A percentile compares a stretch with the other conserved stretches of the same genome.
Evolutionary conservation across 345 rosid genomes (phyloP).

Genomic region (Lepidium africanum): DNA sequence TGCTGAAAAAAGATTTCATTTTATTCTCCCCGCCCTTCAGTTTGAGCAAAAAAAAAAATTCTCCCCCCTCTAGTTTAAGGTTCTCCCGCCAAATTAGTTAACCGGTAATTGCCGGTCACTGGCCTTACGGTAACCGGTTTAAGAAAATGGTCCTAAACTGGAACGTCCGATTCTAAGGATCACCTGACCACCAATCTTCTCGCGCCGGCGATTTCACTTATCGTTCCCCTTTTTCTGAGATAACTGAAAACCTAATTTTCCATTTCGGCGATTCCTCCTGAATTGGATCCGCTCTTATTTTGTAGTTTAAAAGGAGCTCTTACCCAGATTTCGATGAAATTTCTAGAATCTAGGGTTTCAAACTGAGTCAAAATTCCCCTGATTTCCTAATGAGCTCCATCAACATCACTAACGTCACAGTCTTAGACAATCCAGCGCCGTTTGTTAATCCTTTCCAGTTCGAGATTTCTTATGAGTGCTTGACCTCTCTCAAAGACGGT

Average conservation of each 20-base stretch:
- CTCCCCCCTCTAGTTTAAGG: too few relatives aligned
- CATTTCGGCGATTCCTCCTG: too few relatives aligned
- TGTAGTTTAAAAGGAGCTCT: not conserved
- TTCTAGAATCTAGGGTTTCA: conserved; percentile 19
- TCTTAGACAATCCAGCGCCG: conserved; percentile 78
- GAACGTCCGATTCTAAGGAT: not conserved
- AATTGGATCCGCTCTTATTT: not conserved
- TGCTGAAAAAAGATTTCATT: too few relatives aligned
- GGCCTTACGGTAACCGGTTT: not conserved
- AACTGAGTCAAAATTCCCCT: not conserved
- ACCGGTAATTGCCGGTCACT: conserved; percentile 17
- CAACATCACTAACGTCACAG: conserved; percentile 80
- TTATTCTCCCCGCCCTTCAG: too few relatives aligned
- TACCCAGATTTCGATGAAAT: not conserved
- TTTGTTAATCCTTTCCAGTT: conserved; percentile 78
- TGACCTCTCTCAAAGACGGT: conserved; percentile 90
- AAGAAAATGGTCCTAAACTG: not conserved
- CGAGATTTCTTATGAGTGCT: conserved; percentile 90
- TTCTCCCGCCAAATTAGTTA: conserved; percentile 25
- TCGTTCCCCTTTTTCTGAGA: not conserved
- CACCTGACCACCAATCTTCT: not conserved
- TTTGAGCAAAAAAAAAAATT: too few relatives aligned
- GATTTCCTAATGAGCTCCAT: conserved; percentile 61
- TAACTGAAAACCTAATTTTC: not conserved
- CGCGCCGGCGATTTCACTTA: not conserved